These are phyloP conservation scores for Hanseniaspora lindneri DNA, from an alignment of 805 yeast species.

Conservation along the genomic window DNA sequence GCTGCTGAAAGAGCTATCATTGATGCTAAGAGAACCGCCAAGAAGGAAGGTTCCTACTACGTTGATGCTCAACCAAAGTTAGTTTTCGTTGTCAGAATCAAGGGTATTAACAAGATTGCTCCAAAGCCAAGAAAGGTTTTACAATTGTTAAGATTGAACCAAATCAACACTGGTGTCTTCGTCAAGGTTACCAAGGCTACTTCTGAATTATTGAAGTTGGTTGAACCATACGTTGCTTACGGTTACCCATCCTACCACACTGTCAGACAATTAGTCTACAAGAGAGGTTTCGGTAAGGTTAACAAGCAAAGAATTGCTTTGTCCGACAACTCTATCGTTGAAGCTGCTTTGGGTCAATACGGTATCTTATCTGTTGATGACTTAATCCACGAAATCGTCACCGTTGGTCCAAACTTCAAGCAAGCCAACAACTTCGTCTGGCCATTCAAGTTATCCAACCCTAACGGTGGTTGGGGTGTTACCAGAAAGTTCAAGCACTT, in stretches of 20 bases:
- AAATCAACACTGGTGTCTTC: slow-evolving; percentile 89
- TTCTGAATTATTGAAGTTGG: slow-evolving; percentile 78
- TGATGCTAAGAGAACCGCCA: slow-evolving; percentile 84
- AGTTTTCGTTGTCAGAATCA: slow-evolving; percentile 93
- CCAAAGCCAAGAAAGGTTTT: slow-evolving; percentile 99
- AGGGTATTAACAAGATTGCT: slow-evolving; percentile 97
- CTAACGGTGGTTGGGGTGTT: slow-evolving; percentile 96
- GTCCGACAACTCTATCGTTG: slow-evolving; percentile 78
- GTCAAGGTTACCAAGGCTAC: slow-evolving; percentile 95
- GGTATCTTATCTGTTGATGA: slow-evolving; percentile 88
- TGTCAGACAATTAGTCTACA: slow-evolving; percentile 85
- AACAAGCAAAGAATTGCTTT: slow-evolving; percentile 91
- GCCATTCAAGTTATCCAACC: slow-evolving; percentile 96
- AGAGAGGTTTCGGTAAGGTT: slow-evolving; percentile 96
- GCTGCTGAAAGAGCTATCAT: slow-evolving; percentile 81
- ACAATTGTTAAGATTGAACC: slow-evolving; percentile 84
- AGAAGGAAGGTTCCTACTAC: slow-evolving; percentile 87
- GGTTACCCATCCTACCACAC: slow-evolving; percentile 94
- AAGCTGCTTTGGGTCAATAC: slow-evolving; percentile 79
- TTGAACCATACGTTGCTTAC: slow-evolving; percentile 93
- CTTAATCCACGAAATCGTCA: slow-evolving; percentile 88
- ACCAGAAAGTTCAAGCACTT: slow-evolving; percentile 93
- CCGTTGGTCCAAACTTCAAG: slow-evolving; percentile 97
- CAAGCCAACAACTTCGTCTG: slow-evolving; percentile 96
- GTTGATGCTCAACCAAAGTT: slow-evolving; percentile 90